Conservation (phyloP, 345 rosid genomes). For the Eucalyptus lansdowneana region DNA sequence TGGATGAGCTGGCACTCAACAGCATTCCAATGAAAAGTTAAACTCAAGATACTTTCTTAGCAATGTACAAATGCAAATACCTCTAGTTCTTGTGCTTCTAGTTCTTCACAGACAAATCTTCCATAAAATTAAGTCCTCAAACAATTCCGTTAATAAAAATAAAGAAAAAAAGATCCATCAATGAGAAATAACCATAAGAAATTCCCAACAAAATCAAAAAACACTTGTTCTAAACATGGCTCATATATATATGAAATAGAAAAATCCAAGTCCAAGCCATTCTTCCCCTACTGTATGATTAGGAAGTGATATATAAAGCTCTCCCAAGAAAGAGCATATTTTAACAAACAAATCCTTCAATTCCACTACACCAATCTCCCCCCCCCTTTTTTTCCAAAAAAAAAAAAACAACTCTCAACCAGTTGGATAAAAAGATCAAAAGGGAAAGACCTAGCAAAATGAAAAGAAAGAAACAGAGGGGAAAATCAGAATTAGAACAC, state of each 20-base stretch:
- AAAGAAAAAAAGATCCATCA: neutral
- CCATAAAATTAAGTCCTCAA: neutral
- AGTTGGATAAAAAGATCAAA: neutral
- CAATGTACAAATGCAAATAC: neutral
- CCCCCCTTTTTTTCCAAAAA: fast-evolving
- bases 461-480: neutral
- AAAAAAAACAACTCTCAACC: neutral
- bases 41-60: neutral
- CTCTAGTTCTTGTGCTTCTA: neutral
- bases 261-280: neutral
- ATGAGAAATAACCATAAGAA: too few relatives aligned
- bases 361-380: neutral
- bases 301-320: neutral
- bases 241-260: neutral
- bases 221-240: neutral
- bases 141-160: neutral
- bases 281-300: neutral
- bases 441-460: neutral
- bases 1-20: neutral
- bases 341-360: neutral
- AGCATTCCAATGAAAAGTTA: neutral
- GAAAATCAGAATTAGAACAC: neutral
- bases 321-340: neutral
- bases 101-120: neutral
- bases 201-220: neutral